phyloP scores from a whole-genome alignment of 495 filamentous ascomycete genomes.

The Penicillium soppii region DNA sequence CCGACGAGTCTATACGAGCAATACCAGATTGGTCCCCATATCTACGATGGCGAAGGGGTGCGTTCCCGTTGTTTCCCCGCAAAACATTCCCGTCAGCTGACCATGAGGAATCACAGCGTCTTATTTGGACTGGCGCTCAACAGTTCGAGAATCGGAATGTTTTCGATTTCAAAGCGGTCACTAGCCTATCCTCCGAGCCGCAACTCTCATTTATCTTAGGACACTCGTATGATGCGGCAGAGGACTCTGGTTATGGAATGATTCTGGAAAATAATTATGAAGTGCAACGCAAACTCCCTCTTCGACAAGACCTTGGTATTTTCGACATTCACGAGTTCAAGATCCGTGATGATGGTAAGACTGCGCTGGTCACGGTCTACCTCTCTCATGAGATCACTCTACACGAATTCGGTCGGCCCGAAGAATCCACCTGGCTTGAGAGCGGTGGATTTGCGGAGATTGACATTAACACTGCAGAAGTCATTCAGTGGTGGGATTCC shows the following conservation, averaged over 20 bases:
- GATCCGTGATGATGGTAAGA: slow-evolving; percentile 31
- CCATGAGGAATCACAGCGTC: slow-evolving; percentile 22
- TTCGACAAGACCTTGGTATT: slow-evolving; percentile 29
- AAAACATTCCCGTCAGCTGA: not conserved
- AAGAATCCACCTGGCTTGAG: slow-evolving; percentile 30
- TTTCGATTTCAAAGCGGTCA: slow-evolving; percentile 38
- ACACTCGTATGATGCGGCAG: slow-evolving; percentile 25
- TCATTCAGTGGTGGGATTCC: slow-evolving; percentile 46
- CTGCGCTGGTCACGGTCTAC: slow-evolving; percentile 45
- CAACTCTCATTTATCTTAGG: slow-evolving; percentile 46
- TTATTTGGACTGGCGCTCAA: slow-evolving; percentile 33
- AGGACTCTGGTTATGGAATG: slow-evolving; percentile 26
- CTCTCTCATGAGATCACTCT: slow-evolving; percentile 39
- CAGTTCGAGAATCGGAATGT: slow-evolving; percentile 33
- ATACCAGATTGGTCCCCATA: slow-evolving; percentile 39
- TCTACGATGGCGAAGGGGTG: slow-evolving; percentile 39
- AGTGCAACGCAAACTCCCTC: slow-evolving; percentile 30
- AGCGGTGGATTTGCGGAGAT: slow-evolving; percentile 41
- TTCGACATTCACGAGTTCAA: slow-evolving; percentile 51
- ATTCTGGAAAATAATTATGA: slow-evolving; percentile 31
- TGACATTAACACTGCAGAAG: slow-evolving; percentile 37
- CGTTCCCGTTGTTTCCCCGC: slow-evolving; percentile 8
- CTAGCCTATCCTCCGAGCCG: slow-evolving; percentile 26
- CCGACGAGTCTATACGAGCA: slow-evolving; percentile 25
- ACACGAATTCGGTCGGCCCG: slow-evolving; percentile 32